Conservation (phyloP, 2,329 filamentous ascomycete genomes). For the Leptographium procerum region DNA sequence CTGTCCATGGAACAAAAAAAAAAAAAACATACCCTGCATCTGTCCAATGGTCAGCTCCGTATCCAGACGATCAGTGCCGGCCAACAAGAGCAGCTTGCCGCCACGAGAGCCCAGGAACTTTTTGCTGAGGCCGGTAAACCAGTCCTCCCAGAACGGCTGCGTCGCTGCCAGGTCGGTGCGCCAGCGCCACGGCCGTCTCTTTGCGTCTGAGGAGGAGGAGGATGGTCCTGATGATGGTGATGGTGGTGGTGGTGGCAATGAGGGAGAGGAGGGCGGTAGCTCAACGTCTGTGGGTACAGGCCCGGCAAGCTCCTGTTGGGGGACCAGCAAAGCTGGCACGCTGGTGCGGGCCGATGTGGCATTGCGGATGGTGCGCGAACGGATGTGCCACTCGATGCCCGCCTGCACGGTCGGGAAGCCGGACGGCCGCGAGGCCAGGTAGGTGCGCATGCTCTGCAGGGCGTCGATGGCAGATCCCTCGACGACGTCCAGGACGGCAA, state of each 20-base stretch:
- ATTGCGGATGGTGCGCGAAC: slow-evolving; percentile 78
- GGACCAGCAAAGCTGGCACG: slow-evolving; percentile 65
- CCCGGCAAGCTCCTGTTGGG: slow-evolving; percentile 22
- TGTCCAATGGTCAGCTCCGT: slow-evolving; percentile 91
- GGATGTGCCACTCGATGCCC: slow-evolving; percentile 88
- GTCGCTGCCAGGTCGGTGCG: slow-evolving; percentile 73
- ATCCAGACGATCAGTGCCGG: slow-evolving; percentile 81
- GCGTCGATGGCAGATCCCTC: slow-evolving; percentile 95
- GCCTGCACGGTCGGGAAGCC: slow-evolving; percentile 67
- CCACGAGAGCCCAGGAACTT: slow-evolving; percentile 77
- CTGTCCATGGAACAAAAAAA: background rate
- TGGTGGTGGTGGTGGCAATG: background rate
- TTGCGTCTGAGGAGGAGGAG: background rate
- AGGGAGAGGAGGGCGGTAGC: background rate
- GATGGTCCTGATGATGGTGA: no score
- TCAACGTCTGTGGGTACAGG: background rate
- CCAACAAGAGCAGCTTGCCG: slow-evolving; percentile 74
- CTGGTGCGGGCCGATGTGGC: slow-evolving; percentile 72
- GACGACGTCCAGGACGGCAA: slow-evolving; percentile 87
- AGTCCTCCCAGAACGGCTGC: slow-evolving; percentile 85
- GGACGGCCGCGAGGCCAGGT: slow-evolving; percentile 68
- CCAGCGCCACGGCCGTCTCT: slow-evolving; percentile 60
- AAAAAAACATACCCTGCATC: slow-evolving; percentile 64
- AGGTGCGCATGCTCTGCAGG: slow-evolving; percentile 85
- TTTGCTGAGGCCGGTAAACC: slow-evolving; percentile 78